Evolutionary conservation across 2,329 filamentous ascomycete species (phyloP).

Genomic region (Clarireedia hainanense): DNA sequence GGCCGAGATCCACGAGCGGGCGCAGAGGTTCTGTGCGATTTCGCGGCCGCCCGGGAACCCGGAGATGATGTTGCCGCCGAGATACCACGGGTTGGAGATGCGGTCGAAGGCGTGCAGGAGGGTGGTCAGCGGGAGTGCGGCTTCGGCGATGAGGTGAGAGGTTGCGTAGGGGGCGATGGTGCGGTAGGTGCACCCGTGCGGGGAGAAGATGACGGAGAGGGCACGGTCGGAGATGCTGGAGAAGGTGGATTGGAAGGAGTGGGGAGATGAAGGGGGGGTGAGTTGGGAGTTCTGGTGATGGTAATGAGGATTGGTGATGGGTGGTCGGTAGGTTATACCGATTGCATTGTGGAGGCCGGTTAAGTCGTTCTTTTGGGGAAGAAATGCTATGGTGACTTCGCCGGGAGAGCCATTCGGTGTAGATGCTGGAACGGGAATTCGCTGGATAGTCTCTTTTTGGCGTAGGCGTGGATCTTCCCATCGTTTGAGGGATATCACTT

Average conservation of each 20-base stretch:
- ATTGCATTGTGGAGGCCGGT: conserved; percentile 58
- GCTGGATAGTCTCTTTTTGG: conserved; percentile 24
- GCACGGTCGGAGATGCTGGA: conserved; percentile 35
- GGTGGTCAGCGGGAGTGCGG: conserved; percentile 53
- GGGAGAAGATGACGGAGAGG: conserved; percentile 56
- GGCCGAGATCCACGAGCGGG: conserved; percentile 51
- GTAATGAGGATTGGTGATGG: neutral
- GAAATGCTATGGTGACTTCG: conserved; percentile 63
- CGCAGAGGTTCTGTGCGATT: conserved; percentile 45
- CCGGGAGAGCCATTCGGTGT: conserved; percentile 46
- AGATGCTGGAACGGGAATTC: conserved; percentile 46
- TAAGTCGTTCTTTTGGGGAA: conserved; percentile 52
- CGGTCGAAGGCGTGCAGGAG: conserved; percentile 58
- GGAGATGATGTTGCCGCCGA: conserved; percentile 50
- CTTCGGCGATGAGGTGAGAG: conserved; percentile 46
- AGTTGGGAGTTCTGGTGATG: conserved; percentile 3
- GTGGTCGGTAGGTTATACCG: conserved; percentile 62
- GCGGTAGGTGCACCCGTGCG: conserved; percentile 51
- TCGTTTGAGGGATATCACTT: conserved; percentile 37
- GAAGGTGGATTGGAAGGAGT: conserved; percentile 20
- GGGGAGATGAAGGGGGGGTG: conserved; percentile 19
- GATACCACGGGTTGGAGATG: conserved; percentile 51
- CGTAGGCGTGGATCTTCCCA: conserved; percentile 36
- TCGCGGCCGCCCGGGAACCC: conserved; percentile 50
- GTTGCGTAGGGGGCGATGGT: conserved; percentile 43